Evolutionary conservation across 225 moss, liverwort and hornwort species (phyloP).

Genomic region (Straminergon stramineum): DNA sequence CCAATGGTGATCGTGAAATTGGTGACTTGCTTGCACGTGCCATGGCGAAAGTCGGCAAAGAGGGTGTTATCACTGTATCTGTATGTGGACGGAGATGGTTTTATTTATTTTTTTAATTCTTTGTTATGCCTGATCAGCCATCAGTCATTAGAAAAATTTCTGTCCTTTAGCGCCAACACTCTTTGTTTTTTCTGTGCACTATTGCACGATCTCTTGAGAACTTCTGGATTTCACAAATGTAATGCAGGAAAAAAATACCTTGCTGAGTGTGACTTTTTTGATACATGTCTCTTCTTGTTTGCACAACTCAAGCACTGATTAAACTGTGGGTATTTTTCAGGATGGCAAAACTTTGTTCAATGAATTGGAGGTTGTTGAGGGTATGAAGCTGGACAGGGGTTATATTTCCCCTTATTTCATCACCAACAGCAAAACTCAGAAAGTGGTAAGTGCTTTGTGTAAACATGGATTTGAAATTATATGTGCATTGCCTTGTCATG

Average conservation of each 20-base stretch:
- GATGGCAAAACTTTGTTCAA: slow-evolving; percentile 48
- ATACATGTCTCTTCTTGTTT: background rate
- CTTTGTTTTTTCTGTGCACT: background rate
- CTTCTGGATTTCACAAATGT: background rate
- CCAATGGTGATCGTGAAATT: slow-evolving; percentile 49
- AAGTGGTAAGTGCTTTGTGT: slow-evolving; percentile 15
- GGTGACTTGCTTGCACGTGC: slow-evolving; percentile 49
- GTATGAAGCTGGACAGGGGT: slow-evolving; percentile 55
- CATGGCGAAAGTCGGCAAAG: slow-evolving; percentile 56
- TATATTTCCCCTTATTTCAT: slow-evolving; percentile 52
- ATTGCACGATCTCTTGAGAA: background rate
- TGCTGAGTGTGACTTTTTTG: background rate
- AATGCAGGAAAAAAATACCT: background rate
- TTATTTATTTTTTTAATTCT: background rate
- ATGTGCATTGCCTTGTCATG: background rate
- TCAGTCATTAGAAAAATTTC: background rate
- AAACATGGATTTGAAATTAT: background rate
- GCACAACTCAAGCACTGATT: background rate
- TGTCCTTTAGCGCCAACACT: background rate
- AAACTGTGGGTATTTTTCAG: background rate
- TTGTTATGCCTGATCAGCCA: background rate
- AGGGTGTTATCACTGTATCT: slow-evolving; percentile 48
- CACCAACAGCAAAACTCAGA: slow-evolving; percentile 40
- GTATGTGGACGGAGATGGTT: slow-evolving; percentile 3
- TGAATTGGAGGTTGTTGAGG: slow-evolving; percentile 52